Evolutionary conservation across 495 filamentous ascomycete genomes (phyloP), one percentile per base, ranked within the genome.

Genomic region (Talaromyces wortmannii): DNA sequence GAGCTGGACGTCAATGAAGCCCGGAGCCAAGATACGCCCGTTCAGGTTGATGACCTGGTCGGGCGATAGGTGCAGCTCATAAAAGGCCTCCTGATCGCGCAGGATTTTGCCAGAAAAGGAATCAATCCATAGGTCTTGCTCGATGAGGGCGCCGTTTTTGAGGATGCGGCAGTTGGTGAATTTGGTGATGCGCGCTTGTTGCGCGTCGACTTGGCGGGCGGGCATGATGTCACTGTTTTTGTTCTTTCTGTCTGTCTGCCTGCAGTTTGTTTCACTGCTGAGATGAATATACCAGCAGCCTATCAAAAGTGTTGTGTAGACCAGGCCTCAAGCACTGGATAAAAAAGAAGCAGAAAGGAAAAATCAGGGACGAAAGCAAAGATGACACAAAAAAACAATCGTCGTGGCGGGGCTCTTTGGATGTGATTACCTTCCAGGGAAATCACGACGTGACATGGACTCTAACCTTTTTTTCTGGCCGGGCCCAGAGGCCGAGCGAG

Each of bases 1-100:
- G 46, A 92, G 78, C 63, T 95, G 90, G 48, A 88, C 83, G 61
- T 95, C 90, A 61, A 95, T 89, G 59, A 94, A 79, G 12, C 89
- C 90, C 0, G 90, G 89, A 11, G 88, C 81, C 18, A 95, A 60
- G 61, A 94, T 90, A 57, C 86, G 84, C 47, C 87, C 86, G n/a
- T 81, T 76, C 11, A 94, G 81, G 60, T 95, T 80, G 59, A 94
- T 73, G 50, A 84, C 67, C 56, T 76, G 69, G 64, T 76, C 68
- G 12, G 74, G 70, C 0, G 67, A 73, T 13, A 76, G 63, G 29
- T 85, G 79, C 45, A 86, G 74, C 55, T 82, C 84, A 72, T 90
- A 92, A 67, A 91, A 90, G 36, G 83, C 80, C 48, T 84, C 78
- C 66, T 92, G 88, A 58, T 84, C 84, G 54, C 78, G 73, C 40